These are phyloP conservation scores for Backusella macrospora DNA, from an alignment of 192 early-diverging fungal genomes.

Conservation along the genomic window DNA sequence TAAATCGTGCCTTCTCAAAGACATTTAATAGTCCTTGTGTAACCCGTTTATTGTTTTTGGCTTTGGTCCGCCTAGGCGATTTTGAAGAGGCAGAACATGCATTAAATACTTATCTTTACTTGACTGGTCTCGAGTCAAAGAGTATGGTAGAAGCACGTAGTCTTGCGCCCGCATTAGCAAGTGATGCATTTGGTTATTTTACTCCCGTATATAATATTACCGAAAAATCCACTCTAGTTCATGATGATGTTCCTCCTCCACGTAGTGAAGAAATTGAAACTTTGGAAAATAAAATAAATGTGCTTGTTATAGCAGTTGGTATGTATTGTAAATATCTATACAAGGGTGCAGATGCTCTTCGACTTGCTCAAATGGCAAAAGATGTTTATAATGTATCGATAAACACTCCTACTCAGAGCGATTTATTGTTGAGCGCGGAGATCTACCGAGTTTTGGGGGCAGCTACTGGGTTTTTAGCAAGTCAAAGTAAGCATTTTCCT, in stretches of 20 bases:
- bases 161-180: slow-evolving; percentile 13
- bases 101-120: slow-evolving; percentile 59
- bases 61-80: slow-evolving; percentile 62
- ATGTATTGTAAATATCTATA: slow-evolving; percentile 43
- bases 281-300: slow-evolving; percentile 21
- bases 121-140: slow-evolving; percentile 46
- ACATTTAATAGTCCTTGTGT: slow-evolving; percentile 75
- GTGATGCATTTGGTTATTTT: slow-evolving; percentile 10
- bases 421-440: slow-evolving; percentile 15
- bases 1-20: slow-evolving; percentile 64
- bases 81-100: slow-evolving; percentile 75
- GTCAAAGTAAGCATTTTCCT: slow-evolving; percentile 39
- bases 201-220: slow-evolving; percentile 12
- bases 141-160: slow-evolving; percentile 15
- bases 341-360: slow-evolving; percentile 25
- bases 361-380: slow-evolving; percentile 35
- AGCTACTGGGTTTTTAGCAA: slow-evolving; percentile 41
- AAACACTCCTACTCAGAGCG: neutral
- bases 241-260: slow-evolving; percentile 1
- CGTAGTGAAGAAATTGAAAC: slow-evolving; percentile 26
- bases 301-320: slow-evolving; percentile 47
- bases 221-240: too few species aligned
- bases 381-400: slow-evolving; percentile 2
- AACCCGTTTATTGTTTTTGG: slow-evolving; percentile 60
- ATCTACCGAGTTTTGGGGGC: slow-evolving; percentile 38